Base-by-base conservation (phyloP, 345 rosid species). In the Salix purpurea region DNA sequence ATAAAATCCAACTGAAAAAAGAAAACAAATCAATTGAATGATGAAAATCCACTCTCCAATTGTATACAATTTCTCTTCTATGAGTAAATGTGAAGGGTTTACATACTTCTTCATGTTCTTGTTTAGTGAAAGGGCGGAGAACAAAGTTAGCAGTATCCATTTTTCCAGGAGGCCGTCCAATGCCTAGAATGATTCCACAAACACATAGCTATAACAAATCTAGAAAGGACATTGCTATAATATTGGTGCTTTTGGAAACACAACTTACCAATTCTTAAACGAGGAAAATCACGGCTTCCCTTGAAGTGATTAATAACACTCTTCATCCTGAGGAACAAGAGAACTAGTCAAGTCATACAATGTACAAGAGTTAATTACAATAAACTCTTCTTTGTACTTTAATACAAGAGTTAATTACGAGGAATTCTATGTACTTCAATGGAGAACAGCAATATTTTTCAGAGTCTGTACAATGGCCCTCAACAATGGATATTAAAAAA, bases 161-260 rank as follows among this genome's bases (percentile, higher is more conserved):
- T 87, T 87, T 93, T 67, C 99, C 99, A 66, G 94, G 97, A 70
- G 99, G 99, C 48, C 97, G 88, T 58, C 99, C 99, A 21, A 92
- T 96, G 52, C 99, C 99, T 96, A 65, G 61, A 81, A 77, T 74
- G 66, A 68, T 83, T 78, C 58, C 66, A 18, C 8, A 26, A 65
- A 54, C 64, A 48, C 36, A 66, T 54, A 15, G 68, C 61, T 52
- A 24, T 12, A 7, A 23, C 15, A 5, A 46, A 23, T 13, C 21
- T 37, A 4, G 23, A 76, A 74, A 66, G 24, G 39, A 5, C 19
- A 28, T 50, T 24, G 60, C 34, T 42, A 37, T 39, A 74, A 65
- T 13, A 48, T 9, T 19, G 56, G 9, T 32, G 68, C 13, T 70
- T 7, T 23, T 12, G 24, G 26, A 21, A 74, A 68, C 68, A 39